Evolutionary conservation across 2,329 filamentous ascomycete genomes (phyloP).

Genomic region (Fusarium hainanense): DNA sequence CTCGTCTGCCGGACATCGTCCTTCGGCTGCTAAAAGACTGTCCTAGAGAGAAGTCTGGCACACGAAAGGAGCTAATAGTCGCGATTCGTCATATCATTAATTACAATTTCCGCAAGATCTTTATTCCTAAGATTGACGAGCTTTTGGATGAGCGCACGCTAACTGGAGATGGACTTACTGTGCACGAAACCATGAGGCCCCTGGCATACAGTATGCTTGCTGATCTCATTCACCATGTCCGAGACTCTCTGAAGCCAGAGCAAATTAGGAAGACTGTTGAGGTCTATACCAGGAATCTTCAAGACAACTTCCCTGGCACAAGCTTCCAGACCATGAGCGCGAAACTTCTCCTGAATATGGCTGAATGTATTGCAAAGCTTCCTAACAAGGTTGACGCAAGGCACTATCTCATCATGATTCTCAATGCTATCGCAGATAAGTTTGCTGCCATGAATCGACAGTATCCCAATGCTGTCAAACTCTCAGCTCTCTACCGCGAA

Average conservation of each 20-base stretch:
- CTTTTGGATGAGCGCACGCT: constrained; percentile 92
- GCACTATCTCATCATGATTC: constrained; percentile 95
- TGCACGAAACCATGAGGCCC: constrained; percentile 95
- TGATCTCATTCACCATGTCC: constrained; percentile 95
- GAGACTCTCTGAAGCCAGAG: constrained; percentile 86
- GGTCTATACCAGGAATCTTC: constrained; percentile 95
- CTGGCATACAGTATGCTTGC: constrained; percentile 98
- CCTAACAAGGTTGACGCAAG: constrained; percentile 93
- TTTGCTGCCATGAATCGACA: constrained; percentile 98
- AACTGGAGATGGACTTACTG: constrained; percentile 94
- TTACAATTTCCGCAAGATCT: constrained; percentile 97
- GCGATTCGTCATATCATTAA: constrained; percentile 99
- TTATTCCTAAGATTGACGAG: constrained; percentile 93
- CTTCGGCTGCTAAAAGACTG: constrained; percentile 93
- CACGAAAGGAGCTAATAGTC: constrained; percentile 93
- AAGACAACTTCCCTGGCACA: constrained; percentile 95
- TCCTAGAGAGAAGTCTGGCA: constrained; percentile 90
- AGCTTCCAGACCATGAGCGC: constrained; percentile 99
- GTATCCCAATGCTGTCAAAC: constrained; percentile 93
- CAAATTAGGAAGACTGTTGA: constrained; percentile 97
- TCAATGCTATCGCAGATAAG: constrained; percentile 98
- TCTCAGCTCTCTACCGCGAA: constrained; percentile 80
- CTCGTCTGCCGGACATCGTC: constrained; percentile 86
- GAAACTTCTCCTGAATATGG: constrained; percentile 96
- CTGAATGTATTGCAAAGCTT: constrained; percentile 94